phyloP scores from a whole-genome alignment of 345 rosid genomes.

The Passiflora organensis region DNA sequence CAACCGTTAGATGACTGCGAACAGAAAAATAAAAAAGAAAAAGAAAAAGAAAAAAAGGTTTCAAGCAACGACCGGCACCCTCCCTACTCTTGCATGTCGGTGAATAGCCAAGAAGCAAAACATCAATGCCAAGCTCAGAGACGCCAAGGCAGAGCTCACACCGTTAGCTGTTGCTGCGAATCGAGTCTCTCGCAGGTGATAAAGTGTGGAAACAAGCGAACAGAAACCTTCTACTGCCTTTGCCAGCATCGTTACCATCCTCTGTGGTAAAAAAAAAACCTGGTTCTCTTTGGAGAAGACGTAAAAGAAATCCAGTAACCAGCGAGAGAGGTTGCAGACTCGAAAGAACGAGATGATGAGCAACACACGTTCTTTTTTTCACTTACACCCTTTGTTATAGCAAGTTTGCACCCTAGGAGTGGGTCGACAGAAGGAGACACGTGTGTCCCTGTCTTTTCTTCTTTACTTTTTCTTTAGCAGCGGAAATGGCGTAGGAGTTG shows the following conservation, averaged over 20 bases:
- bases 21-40: neutral
- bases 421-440: too few relatives aligned
- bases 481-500: too few relatives aligned
- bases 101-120: conserved; percentile 38
- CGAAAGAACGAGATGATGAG: too few relatives aligned
- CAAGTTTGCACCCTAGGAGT: too few relatives aligned
- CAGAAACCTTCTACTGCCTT: conserved; percentile 29
- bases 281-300: too few relatives aligned
- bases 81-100: conserved; percentile 16
- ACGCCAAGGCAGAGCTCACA: conserved; percentile 27
- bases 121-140: conserved; percentile 31
- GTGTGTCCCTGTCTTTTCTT: too few relatives aligned
- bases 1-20: neutral
- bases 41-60: neutral
- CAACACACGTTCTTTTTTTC: too few relatives aligned
- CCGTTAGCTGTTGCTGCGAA: conserved; percentile 24
- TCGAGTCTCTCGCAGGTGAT: conserved; percentile 33
- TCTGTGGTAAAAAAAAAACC: too few relatives aligned
- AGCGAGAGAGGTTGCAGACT: too few relatives aligned
- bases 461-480: too few relatives aligned
- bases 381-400: too few relatives aligned
- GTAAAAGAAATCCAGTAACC: too few relatives aligned
- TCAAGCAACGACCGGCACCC: conserved; percentile 28
- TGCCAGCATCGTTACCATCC: conserved; percentile 37
- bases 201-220: conserved; percentile 22